phyloP scores from a whole-genome alignment of 164 flowering plant species.

The Platanus orientalis region DNA sequence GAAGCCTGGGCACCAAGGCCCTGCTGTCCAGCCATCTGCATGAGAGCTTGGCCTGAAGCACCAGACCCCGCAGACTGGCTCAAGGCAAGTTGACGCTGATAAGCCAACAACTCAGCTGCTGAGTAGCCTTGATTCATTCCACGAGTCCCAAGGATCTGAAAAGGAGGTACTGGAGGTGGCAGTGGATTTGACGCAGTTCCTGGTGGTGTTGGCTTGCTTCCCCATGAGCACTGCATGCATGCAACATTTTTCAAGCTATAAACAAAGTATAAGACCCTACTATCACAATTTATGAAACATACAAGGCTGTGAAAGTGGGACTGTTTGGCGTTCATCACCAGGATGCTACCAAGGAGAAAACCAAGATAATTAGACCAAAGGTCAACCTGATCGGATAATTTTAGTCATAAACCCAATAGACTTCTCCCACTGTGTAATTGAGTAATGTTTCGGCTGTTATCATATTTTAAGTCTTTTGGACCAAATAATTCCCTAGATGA shows the following conservation, averaged over 20 bases:
- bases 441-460: too few relatives aligned
- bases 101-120: conserved; percentile 66
- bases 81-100: conserved; percentile 85
- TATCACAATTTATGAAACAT: too few relatives aligned
- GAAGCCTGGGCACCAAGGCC: conserved; percentile 73
- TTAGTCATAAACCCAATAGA: too few relatives aligned
- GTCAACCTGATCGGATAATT: too few relatives aligned
- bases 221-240: conserved; percentile 87
- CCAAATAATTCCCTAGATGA: too few relatives aligned
- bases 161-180: conserved; percentile 78
- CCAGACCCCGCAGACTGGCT: conserved; percentile 75
- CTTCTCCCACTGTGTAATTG: too few relatives aligned
- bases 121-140: conserved; percentile 35
- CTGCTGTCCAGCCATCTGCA: conserved; percentile 73
- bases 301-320: too few relatives aligned
- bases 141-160: conserved; percentile 37
- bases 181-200: conserved; percentile 92
- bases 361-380: too few relatives aligned
- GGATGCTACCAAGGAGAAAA: too few relatives aligned
- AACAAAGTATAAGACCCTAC: too few relatives aligned
- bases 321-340: too few relatives aligned
- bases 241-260: background rate
- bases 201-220: conserved; percentile 96
- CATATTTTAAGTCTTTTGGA: too few relatives aligned
- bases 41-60: conserved; percentile 47